phyloP scores from a whole-genome alignment of 2,329 filamentous ascomycete species.

The Helminthosporium solani region DNA sequence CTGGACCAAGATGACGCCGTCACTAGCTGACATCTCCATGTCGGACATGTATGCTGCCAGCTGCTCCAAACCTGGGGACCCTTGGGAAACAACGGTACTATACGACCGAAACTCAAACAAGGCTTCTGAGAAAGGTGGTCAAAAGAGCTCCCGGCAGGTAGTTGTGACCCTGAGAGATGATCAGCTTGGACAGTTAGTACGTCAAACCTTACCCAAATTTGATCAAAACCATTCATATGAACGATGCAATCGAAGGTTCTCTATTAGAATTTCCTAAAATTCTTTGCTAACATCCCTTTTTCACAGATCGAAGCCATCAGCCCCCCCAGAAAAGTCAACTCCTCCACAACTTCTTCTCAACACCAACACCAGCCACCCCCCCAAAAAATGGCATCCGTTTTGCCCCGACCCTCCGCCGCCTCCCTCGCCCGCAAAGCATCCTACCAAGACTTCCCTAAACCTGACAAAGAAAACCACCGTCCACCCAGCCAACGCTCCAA shows the following conservation, averaged over 20 bases:
- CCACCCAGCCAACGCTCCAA: slow-evolving; percentile 5
- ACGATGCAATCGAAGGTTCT: too few relatives aligned
- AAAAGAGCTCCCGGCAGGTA: slow-evolving; percentile 18
- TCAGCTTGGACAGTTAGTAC: slow-evolving; percentile 27
- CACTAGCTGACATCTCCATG: slow-evolving; percentile 18
- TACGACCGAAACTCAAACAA: neutral
- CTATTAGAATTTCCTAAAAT: too few relatives aligned
- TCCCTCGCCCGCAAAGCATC: slow-evolving; percentile 27
- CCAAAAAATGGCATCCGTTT: slow-evolving; percentile 16
- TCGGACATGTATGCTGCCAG: slow-evolving; percentile 16
- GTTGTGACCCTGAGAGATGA: slow-evolving; percentile 29
- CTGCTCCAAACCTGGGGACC: slow-evolving; percentile 4
- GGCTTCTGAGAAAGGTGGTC: slow-evolving; percentile 7
- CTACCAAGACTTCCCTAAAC: slow-evolving; percentile 19
- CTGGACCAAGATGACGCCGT: slow-evolving; percentile 19
- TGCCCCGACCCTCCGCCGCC: slow-evolving; percentile 26
- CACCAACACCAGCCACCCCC: slow-evolving; percentile 9
- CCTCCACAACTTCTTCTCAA: neutral
- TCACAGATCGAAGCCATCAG: slow-evolving; percentile 24
- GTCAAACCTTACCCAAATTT: slow-evolving; percentile 8
- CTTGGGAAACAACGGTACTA: slow-evolving; percentile 8
- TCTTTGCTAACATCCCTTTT: too few relatives aligned
- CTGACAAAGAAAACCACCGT: slow-evolving; percentile 24
- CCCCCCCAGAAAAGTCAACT: slow-evolving; percentile 50
- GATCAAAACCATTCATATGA: too few relatives aligned